Evolutionary conservation across 805 yeast genomes (phyloP).

Genomic region (Saccharomycopsis malanga): DNA sequence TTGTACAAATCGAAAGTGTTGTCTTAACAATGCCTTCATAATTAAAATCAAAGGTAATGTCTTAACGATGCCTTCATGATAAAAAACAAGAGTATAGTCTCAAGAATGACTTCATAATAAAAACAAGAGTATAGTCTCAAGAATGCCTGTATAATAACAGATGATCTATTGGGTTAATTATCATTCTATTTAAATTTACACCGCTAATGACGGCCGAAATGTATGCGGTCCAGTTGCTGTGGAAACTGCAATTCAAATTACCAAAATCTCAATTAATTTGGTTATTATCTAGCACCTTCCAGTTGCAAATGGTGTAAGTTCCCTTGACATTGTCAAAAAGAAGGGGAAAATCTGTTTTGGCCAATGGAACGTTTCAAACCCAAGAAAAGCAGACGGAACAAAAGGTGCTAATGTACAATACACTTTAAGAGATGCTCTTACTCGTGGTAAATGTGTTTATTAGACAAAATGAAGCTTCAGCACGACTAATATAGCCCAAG

Average conservation of each 20-base stretch:
- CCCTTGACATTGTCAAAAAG: conserved; percentile 11
- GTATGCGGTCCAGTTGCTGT: conserved; percentile 30
- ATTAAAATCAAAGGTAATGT: too few species aligned
- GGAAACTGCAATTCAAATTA: conserved; percentile 29
- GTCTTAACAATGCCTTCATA: too few species aligned
- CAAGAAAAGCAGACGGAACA: conserved; percentile 27
- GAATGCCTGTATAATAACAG: conserved; percentile 27
- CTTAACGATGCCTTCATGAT: too few species aligned
- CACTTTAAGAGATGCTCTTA: conserved; percentile 29
- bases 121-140: too few species aligned
- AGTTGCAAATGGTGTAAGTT: conserved; percentile 6
- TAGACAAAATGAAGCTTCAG: conserved; percentile 29
- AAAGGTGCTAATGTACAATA: conserved; percentile 31
- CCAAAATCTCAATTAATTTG: conserved; percentile 27
- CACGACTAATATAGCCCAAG: conserved; percentile 32
- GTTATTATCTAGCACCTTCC: conserved; percentile 25
- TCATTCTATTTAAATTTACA: conserved; percentile 31
- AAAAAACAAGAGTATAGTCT: too few species aligned
- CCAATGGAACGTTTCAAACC: conserved; percentile 35
- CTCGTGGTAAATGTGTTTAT: conserved; percentile 31
- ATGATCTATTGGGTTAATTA: conserved; percentile 26
- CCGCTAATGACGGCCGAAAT: conserved; percentile 27
- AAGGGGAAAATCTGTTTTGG: conserved; percentile 29
- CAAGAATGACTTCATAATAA: too few species aligned
- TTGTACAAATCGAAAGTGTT: too few species aligned